Evolutionary conservation across 305 asterid species (phyloP).

Genomic region (Fraxinus nigra): DNA sequence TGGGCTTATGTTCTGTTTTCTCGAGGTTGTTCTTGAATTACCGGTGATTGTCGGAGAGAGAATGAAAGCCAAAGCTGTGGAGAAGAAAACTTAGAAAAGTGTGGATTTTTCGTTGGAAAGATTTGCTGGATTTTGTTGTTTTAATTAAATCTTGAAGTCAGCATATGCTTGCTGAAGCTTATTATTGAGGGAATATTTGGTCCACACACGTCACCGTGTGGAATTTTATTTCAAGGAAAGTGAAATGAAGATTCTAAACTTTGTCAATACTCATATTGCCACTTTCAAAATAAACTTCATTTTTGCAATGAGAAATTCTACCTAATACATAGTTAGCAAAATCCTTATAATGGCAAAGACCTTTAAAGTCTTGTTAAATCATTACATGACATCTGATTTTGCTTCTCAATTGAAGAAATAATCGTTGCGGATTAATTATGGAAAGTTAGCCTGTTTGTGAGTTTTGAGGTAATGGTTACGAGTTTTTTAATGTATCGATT

Average conservation of each 20-base stretch:
- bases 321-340: too few relatives aligned
- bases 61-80: background rate
- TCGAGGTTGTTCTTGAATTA: conserved; percentile 17
- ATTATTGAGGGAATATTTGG: background rate
- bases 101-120: background rate
- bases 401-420: too few relatives aligned
- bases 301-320: too few relatives aligned
- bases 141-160: background rate
- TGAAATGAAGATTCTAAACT: background rate
- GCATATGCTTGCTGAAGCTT: background rate
- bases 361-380: too few relatives aligned
- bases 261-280: background rate
- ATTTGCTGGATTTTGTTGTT: background rate
- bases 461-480: too few relatives aligned
- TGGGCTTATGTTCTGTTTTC: conserved; percentile 18
- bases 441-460: too few relatives aligned
- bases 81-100: background rate
- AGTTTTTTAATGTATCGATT: too few relatives aligned
- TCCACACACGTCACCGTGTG: background rate
- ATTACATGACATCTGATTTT: too few relatives aligned
- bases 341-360: too few relatives aligned
- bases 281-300: background rate
- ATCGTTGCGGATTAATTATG: too few relatives aligned
- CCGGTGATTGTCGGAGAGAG: conserved; percentile 29
- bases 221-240: background rate